Evolutionary conservation across 768 basidiomycete genomes (phyloP).

Genomic region (Tricholoma bakamatsutake): DNA sequence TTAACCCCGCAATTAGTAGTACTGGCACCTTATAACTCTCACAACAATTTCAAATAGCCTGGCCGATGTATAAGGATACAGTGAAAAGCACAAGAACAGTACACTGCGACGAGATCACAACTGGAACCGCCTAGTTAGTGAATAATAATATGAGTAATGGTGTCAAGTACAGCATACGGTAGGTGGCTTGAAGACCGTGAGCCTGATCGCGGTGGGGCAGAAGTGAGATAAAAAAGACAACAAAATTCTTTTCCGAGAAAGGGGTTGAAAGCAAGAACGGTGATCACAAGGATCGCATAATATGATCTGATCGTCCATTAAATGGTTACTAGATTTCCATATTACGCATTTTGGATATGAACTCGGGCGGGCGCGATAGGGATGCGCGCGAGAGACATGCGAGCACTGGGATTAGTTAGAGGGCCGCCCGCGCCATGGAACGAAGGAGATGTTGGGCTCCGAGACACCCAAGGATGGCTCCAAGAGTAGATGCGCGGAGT

Average conservation of each 20-base stretch:
- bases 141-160: not conserved
- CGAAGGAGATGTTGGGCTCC: constrained; percentile 29
- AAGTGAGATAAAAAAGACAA: not conserved
- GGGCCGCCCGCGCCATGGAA: constrained; percentile 33
- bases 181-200: not conserved
- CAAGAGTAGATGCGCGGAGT: constrained; percentile 57
- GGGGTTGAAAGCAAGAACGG: not conserved
- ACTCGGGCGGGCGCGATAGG: constrained; percentile 35
- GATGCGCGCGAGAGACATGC: constrained; percentile 55
- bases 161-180: not conserved
- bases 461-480: constrained; percentile 25
- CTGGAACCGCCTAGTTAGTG: not conserved
- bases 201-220: not conserved
- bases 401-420: constrained; percentile 52
- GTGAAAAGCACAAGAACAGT: not conserved
- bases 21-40: not conserved
- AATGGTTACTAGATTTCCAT: constrained; percentile 9
- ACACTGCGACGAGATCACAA: not conserved
- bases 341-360: constrained; percentile 36
- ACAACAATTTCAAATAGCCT: not conserved
- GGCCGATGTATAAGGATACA: not conserved
- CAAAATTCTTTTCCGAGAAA: not conserved
- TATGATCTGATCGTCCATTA: constrained; percentile 7
- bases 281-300: not conserved
- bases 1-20: constrained; percentile 2